Evolutionary conservation across 306 rosid genomes (phyloP), one percentile per base, ranked within the genome.

Genomic region (Benincasa hispida): DNA sequence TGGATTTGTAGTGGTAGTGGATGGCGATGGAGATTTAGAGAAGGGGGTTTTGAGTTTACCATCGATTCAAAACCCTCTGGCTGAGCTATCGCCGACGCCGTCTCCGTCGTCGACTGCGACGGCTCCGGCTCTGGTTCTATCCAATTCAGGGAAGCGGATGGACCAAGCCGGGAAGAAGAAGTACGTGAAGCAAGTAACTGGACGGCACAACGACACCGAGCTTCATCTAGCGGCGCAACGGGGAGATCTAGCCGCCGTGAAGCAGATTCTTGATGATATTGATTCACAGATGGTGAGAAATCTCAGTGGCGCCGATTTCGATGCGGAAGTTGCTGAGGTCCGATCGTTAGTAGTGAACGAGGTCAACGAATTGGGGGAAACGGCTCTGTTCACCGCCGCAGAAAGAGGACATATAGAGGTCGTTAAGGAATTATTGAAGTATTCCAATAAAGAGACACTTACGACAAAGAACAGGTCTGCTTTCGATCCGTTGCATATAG

Each of bases 141-240:
- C 99, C 45, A 95, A 92, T 81, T 95, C 99, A 18, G 97, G 98
- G 18, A 95, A 95, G 91, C 75, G 98, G 78, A 95, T 95, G 39
- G 99, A 95, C 68, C 97, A 92, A 77, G 96, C 97, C 0, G 98
- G 99, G 68, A 92, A 81, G 91, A 95, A 95, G 90, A 95, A 90
- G 87, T 95, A 95, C 65, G 98, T 95, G 86, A 95, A 92, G 86
- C 99, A 95, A 62, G 99, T 95, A 77, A 95, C 99, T 2, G 99
- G 99, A 25, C 85, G 99, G 69, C 96, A 90, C 84, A 95, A 92
- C 85, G 99, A 92, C 73, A 95, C 99, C 0, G 93, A 89, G 77
- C 93, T 95, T n/a, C 99, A 95, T 84, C 78, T 95, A 76, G 99
- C 99, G 19, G 98, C 99, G 76, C 99, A 92, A 80, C 84, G 91